Base-by-base conservation (phyloP, 352 stramenopile species). In the Globisporangium lucens region DNA sequence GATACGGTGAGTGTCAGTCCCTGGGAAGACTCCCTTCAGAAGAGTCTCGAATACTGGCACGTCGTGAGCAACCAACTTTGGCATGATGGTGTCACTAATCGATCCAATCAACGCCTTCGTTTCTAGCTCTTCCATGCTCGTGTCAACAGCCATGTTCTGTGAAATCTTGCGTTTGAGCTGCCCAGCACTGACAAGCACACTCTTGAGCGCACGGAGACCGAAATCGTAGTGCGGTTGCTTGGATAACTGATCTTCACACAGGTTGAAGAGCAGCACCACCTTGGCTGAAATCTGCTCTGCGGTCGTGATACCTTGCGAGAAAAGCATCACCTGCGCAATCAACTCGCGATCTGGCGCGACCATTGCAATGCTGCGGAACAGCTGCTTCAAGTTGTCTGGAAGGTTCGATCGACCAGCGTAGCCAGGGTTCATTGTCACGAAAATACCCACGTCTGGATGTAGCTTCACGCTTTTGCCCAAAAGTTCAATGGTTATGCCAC, bases 361-460 rank as follows among this genome's bases (percentile, higher is more conserved):
- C 98, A 99, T 99, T 6, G 98, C 98, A 65, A 99, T 98, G 62
- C 98, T 98, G 10, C 98, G 86, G 89, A 99, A 99, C 2, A 99
- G 83, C 63, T 98, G 97, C 79, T 99, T 99, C 61, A 99, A 82
- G 77, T 99, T 99, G 75, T 99, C 97, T 0, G 96, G 96, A 47
- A 99, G 71, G 72, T 99, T 98, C 9, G 93, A 98, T 69, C 98
- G 89, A 12, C 98, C 98, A 63, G 98, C 98, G 77, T 99, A 99
- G 29, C 96, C 97, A 43, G 98, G 98, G 77, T 99, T 99, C 98
- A 99, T 99, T 17, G 98, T 99, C 38, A 99, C 97, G 77, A 99
- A 99, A 64, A 99, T 99, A 29, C 97, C 98, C 58, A 99, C 98
- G 74, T 99, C 97, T 58, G 97, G 89, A 75, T 99, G 94, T 8